Base-by-base conservation (phyloP, 257 asterid species). In the Eucommia ulmoides region DNA sequence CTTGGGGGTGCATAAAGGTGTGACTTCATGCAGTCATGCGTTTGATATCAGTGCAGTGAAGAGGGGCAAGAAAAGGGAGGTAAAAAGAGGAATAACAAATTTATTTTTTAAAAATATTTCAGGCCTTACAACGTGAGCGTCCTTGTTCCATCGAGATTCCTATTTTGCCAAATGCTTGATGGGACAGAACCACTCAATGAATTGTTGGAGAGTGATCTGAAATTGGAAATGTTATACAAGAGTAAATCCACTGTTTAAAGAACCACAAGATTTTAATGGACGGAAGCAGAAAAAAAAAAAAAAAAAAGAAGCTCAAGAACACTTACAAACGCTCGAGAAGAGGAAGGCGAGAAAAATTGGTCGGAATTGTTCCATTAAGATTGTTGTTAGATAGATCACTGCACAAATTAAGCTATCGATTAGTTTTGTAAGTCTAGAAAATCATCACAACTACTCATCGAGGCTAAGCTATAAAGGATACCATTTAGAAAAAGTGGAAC, bases 181-280 rank as follows among this genome's bases (percentile, higher is more conserved):
- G 94, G 88, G 63, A 91, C 68, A 54, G 95, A 79, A 65, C 99
- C 99, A 55, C 53, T 71, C 74, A 91, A 54, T 14, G 73, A 61
- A 74, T 91, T 91, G 67, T 81, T 74, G 10, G 78, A 84, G 15
- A 91, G 77, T 2, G 84, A 81, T 69, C 99, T 91, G 95, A 64
- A 74, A 62, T 33, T 24, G 60, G 50, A 65, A 42, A 42, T 15
- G 1, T 6, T 3, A 16, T 9, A 42, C 19, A 42, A 42, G 7
- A 5, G 7, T 29, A 29, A 29, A 29, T 29, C 38, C 7, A 29
- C 38, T 29, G 12, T 7, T 29, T 29, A 29, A 29, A 29, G 38
- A 29, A 29, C 38, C 38, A 7, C 7, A 29, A 29, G 38, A 12
- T 5, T 12, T 12, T 5, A 29, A 29, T 5, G 38, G 38, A 29